phyloP scores from a whole-genome alignment of 768 basidiomycete species.

The Boletus pseudo-olivaceus region DNA sequence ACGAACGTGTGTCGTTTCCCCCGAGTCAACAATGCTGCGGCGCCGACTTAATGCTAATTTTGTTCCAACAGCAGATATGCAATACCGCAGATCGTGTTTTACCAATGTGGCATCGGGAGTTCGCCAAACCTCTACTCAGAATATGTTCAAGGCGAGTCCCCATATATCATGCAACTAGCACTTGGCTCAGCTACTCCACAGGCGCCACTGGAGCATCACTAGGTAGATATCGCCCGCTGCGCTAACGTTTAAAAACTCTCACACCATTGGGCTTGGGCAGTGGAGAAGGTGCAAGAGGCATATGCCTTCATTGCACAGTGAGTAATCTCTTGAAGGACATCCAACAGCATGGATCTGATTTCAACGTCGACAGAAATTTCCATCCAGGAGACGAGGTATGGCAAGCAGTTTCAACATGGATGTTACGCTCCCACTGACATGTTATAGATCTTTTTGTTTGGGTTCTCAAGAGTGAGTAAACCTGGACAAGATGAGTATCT shows the following conservation, averaged over 20 bases:
- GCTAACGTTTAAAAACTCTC: slow-evolving; percentile 1
- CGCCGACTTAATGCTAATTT: background rate
- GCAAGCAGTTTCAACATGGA: background rate
- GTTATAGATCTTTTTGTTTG: slow-evolving; percentile 68
- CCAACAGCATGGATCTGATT: background rate
- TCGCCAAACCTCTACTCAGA: slow-evolving; percentile 55
- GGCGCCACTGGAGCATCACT: slow-evolving; percentile 63
- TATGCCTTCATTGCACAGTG: slow-evolving; percentile 81
- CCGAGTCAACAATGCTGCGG: background rate
- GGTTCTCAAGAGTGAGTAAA: slow-evolving; percentile 61
- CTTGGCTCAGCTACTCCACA: slow-evolving; percentile 26
- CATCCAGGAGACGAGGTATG: slow-evolving; percentile 66
- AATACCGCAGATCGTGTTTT: slow-evolving; percentile 62
- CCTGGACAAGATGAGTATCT: background rate
- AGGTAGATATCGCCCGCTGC: slow-evolving; percentile 35
- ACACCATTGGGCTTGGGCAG: slow-evolving; percentile 32
- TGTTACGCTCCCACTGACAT: slow-evolving; percentile 5
- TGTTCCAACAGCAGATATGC: slow-evolving; percentile 29
- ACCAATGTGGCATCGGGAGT: slow-evolving; percentile 60
- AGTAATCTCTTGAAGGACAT: slow-evolving; percentile 24
- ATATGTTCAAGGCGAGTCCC: slow-evolving; percentile 55
- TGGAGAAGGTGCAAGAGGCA: slow-evolving; percentile 72
- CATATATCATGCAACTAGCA: background rate
- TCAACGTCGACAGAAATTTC: slow-evolving; percentile 50
- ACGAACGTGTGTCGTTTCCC: slow-evolving; percentile 28